Evolutionary conservation across 768 basidiomycete species (phyloP).

Genomic region (Calocybe cyanea): DNA sequence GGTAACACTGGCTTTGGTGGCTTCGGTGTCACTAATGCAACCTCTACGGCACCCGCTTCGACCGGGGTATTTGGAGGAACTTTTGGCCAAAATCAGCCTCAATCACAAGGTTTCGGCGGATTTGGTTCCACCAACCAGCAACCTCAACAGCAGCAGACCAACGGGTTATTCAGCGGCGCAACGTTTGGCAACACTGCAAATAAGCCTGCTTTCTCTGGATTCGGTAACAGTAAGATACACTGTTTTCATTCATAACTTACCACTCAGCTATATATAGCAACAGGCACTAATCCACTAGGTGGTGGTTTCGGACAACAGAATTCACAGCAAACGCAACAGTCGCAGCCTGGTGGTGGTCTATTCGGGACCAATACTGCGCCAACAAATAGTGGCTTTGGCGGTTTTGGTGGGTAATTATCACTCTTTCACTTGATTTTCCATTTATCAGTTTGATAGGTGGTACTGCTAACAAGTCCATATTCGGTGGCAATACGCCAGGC

Average conservation of each 20-base stretch:
- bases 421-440: neutral
- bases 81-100: conserved; percentile 49
- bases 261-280: conserved; percentile 3
- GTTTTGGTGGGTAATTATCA: conserved; percentile 25
- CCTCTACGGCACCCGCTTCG: conserved; percentile 22
- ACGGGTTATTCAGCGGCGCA: conserved; percentile 29
- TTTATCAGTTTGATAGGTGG: conserved; percentile 11
- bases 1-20: conserved; percentile 43
- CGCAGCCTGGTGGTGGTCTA: conserved; percentile 24
- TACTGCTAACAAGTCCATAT: conserved; percentile 31
- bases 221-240: conserved; percentile 9
- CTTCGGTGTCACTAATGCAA: conserved; percentile 17
- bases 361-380: conserved; percentile 29
- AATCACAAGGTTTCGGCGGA: conserved; percentile 21
- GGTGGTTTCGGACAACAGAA: conserved; percentile 29
- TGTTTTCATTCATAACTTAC: neutral
- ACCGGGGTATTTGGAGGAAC: conserved; percentile 36
- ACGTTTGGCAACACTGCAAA: conserved; percentile 25
- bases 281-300: conserved; percentile 28
- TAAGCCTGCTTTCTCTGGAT: conserved; percentile 17
- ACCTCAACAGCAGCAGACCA: conserved; percentile 26
- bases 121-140: conserved; percentile 22
- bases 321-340: conserved; percentile 26
- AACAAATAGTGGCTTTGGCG: conserved; percentile 34
- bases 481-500: conserved; percentile 33